These are phyloP conservation scores for Pelargonium citronellum DNA, from an alignment of 441 rosid genomes.

Conservation along the genomic window DNA sequence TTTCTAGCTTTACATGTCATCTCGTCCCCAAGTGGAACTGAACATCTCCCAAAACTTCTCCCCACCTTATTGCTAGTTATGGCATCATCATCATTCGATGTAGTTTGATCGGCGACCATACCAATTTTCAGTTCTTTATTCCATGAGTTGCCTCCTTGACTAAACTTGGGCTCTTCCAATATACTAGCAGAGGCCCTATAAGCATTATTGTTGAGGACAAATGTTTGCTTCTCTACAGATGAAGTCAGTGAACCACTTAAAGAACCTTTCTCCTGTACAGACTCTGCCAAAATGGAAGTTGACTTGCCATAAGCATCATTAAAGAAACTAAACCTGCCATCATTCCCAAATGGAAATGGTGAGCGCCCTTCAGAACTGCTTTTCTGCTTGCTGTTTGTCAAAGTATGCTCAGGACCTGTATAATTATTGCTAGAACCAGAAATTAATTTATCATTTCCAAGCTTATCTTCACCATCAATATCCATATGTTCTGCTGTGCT, in stretches of 20 bases:
- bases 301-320: slow-evolving; percentile 22
- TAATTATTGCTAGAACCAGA: slow-evolving; percentile 20
- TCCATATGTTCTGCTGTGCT: slow-evolving; percentile 24
- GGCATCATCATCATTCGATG: slow-evolving; percentile 7
- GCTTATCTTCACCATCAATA: slow-evolving; percentile 20
- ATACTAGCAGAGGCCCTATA: slow-evolving; percentile 14
- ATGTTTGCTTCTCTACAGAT: slow-evolving; percentile 15
- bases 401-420: slow-evolving; percentile 17
- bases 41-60: background rate
- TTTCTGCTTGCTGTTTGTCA: slow-evolving; percentile 18
- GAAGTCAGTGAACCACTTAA: slow-evolving; percentile 16
- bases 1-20: slow-evolving; percentile 1
- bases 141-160: slow-evolving; percentile 19
- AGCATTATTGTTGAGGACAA: slow-evolving; percentile 21
- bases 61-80: slow-evolving; percentile 28
- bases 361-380: slow-evolving; percentile 22
- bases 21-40: slow-evolving; percentile 11
- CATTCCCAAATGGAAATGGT: slow-evolving; percentile 18
- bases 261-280: slow-evolving; percentile 20
- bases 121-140: slow-evolving; percentile 21
- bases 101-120: slow-evolving; percentile 15
- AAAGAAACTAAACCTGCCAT: slow-evolving; percentile 19
- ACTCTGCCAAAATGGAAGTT: slow-evolving; percentile 19
- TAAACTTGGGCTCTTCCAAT: slow-evolving; percentile 18
- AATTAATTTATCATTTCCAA: slow-evolving; percentile 21